These are phyloP conservation scores for Pichia paraexigua DNA, from an alignment of 805 yeast species.

Conservation along the genomic window DNA sequence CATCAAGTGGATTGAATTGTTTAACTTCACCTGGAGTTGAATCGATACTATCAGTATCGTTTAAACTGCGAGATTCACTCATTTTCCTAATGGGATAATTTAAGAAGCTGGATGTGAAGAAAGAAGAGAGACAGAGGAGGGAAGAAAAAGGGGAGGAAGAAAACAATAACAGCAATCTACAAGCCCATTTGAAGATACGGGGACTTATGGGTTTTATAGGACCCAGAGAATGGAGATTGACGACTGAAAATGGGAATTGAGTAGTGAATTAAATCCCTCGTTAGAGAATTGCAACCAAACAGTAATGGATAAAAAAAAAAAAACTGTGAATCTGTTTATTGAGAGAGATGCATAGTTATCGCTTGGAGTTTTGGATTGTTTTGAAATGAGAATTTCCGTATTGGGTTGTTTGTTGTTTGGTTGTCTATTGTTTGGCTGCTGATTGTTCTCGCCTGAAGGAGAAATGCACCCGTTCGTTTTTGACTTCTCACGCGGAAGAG, in stretches of 20 bases:
- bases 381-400: no score
- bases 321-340: neutral
- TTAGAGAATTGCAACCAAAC: neutral
- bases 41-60: conserved; percentile 18
- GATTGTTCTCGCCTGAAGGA: neutral
- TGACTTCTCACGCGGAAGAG: neutral
- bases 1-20: conserved; percentile 21
- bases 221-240: neutral
- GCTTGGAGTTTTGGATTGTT: no score
- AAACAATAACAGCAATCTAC: no score
- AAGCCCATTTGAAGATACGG: no score
- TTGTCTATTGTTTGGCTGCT: no score
- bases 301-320: neutral
- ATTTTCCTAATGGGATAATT: neutral
- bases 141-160: no score
- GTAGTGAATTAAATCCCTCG: neutral
- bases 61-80: conserved; percentile 10
- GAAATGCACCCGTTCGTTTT: no score
- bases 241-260: no score
- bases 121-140: neutral
- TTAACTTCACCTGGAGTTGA: conserved; percentile 20
- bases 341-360: neutral
- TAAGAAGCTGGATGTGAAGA: neutral
- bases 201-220: neutral
- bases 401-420: no score